phyloP scores from a whole-genome alignment of 208 protist genomes.

The Jaenimonas drosophilae region DNA sequence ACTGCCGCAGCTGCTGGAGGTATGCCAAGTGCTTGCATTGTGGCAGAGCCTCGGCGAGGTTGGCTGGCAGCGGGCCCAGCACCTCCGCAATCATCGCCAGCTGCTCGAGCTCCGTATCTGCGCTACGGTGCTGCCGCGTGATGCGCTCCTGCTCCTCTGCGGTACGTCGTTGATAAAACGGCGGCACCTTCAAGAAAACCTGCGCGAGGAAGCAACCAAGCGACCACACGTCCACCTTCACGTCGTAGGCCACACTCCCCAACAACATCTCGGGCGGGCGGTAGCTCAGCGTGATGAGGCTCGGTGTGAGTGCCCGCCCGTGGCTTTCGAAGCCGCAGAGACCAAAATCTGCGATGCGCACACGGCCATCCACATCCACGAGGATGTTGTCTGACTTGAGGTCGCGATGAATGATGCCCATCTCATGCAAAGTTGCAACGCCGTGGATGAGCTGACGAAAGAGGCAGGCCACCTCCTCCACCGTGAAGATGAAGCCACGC shows the following conservation, averaged over 20 bases:
- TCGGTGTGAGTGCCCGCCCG: slow-evolving; percentile 56
- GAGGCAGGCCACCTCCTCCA: slow-evolving; percentile 54
- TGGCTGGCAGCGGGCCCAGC: slow-evolving; percentile 39
- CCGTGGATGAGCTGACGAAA: slow-evolving; percentile 60
- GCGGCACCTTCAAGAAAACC: slow-evolving; percentile 82
- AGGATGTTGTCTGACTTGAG: slow-evolving; percentile 88
- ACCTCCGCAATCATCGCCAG: slow-evolving; percentile 59
- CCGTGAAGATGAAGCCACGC: slow-evolving; percentile 46
- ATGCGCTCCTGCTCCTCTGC: slow-evolving; percentile 4
- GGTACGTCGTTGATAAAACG: slow-evolving; percentile 53
- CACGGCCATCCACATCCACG: slow-evolving; percentile 35
- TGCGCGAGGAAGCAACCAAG: slow-evolving; percentile 94
- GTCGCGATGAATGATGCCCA: slow-evolving; percentile 88
- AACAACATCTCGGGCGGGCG: slow-evolving; percentile 94
- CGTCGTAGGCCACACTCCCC: slow-evolving; percentile 72
- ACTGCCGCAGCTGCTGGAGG: slow-evolving; percentile 25
- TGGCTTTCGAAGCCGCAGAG: slow-evolving; percentile 54
- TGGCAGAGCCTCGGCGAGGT: neutral
- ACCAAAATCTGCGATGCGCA: slow-evolving; percentile 81
- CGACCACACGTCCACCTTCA: slow-evolving; percentile 91
- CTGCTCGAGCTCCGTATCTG: slow-evolving; percentile 65
- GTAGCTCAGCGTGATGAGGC: slow-evolving; percentile 94
- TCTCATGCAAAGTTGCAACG: slow-evolving; percentile 59
- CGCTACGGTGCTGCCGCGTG: slow-evolving; percentile 13
- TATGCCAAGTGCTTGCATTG: slow-evolving; percentile 33